Evolutionary conservation across 164 flowering plant genomes (phyloP).

Genomic region (Chloranthus sessilifolius): DNA sequence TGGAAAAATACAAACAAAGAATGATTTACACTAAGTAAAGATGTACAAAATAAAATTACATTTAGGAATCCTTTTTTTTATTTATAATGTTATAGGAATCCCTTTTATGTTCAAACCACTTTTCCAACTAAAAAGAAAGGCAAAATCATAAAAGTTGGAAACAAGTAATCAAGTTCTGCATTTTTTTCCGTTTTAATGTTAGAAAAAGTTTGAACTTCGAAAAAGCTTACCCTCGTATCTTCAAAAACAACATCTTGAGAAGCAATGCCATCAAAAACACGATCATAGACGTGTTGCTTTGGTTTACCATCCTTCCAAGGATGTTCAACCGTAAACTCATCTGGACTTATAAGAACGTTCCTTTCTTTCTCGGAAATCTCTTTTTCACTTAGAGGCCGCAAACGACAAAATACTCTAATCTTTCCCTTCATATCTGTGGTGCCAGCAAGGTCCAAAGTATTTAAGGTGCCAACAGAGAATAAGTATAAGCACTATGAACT

Average conservation of each 20-base stretch:
- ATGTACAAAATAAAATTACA: no score
- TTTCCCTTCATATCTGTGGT: slow-evolving; percentile 97
- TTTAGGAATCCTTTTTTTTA: no score
- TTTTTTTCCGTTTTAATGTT: no score
- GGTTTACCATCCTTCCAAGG: slow-evolving; percentile 85
- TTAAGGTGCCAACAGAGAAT: neutral
- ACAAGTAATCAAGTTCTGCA: no score
- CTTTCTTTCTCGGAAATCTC: slow-evolving; percentile 66
- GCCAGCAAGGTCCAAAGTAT: neutral
- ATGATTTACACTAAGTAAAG: neutral
- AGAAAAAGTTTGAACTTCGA: no score
- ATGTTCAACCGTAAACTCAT: slow-evolving; percentile 96
- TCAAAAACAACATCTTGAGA: slow-evolving; percentile 92
- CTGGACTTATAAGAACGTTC: slow-evolving; percentile 36
- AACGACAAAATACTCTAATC: slow-evolving; percentile 84
- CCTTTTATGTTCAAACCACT: no score
- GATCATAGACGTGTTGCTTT: slow-evolving; percentile 87
- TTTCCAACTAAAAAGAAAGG: no score
- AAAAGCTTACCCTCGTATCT: slow-evolving; percentile 86
- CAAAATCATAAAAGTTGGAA: no score
- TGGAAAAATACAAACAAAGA: no score
- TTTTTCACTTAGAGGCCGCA: slow-evolving; percentile 76
- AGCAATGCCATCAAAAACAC: slow-evolving; percentile 71
- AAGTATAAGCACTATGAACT: neutral
- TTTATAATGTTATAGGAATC: no score